Percentiles rank a stretch among this genome's conserved stretches.
These are phyloP conservation scores for Batrachochytrium dendrobatidis DNA, from an alignment of 371 early-diverging fungal species.

Conservation along the genomic window DNA sequence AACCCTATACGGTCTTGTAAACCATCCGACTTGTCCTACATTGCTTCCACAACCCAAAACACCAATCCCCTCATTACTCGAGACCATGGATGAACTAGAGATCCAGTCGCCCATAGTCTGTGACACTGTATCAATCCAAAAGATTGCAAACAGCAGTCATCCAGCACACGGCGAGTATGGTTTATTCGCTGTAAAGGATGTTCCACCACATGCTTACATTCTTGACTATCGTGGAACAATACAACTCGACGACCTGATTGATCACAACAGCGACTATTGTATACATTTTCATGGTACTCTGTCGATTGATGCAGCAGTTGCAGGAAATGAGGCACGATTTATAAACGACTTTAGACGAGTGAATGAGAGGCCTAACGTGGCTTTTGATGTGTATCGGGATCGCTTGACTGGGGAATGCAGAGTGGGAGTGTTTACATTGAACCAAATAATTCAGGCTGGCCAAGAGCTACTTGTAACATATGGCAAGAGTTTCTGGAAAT, in stretches of 20 bases:
- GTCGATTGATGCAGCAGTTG: slow-evolving; percentile 22
- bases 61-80: too few relatives aligned
- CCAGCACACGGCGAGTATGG: slow-evolving; percentile 29
- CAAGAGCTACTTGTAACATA: slow-evolving; percentile 33
- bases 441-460: slow-evolving; percentile 20
- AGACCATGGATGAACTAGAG: too few relatives aligned
- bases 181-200: slow-evolving; percentile 19
- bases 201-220: slow-evolving; percentile 17
- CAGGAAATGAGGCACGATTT: slow-evolving; percentile 31
- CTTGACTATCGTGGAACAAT: slow-evolving; percentile 28
- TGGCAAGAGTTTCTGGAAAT: slow-evolving; percentile 40
- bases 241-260: slow-evolving; percentile 3
- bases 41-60: too few relatives aligned
- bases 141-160: slow-evolving; percentile 24
- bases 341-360: slow-evolving; percentile 29
- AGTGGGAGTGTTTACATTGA: slow-evolving; percentile 25
- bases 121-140: too few relatives aligned
- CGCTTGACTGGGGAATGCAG: slow-evolving; percentile 13
- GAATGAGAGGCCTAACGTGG: slow-evolving; percentile 22
- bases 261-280: slow-evolving; percentile 16
- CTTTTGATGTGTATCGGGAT: slow-evolving; percentile 26
- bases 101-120: too few relatives aligned
- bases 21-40: too few relatives aligned
- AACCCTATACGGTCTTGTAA: too few relatives aligned
- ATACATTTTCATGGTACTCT: slow-evolving; percentile 15